A percentile compares a stretch with the other conserved stretches of the same genome.
Conservation (phyloP, 2,329 filamentous ascomycete species). For the Sclerotinia glacialis region DNA sequence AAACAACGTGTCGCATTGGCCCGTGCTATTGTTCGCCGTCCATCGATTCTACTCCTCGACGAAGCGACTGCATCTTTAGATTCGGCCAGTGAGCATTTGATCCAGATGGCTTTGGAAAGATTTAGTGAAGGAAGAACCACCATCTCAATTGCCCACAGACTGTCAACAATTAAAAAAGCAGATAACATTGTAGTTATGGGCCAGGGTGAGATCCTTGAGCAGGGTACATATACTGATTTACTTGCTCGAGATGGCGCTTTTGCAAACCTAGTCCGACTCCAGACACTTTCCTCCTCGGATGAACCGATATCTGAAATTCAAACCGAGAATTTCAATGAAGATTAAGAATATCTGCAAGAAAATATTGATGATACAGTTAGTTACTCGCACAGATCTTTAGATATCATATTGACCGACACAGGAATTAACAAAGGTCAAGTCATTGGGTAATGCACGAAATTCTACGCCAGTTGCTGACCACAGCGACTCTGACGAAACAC, state of each 20-base stretch:
- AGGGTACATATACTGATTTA: conserved; percentile 68
- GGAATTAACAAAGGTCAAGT: conserved; percentile 8
- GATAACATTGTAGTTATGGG: conserved; percentile 81
- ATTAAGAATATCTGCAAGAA: conserved; percentile 11
- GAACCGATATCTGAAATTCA: conserved; percentile 4
- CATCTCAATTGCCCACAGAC: conserved; percentile 86
- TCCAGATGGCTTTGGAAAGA: conserved; percentile 79
- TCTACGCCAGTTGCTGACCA: not conserved
- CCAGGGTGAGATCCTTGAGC: conserved; percentile 71
- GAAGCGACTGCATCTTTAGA: conserved; percentile 67
- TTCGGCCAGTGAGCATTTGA: conserved; percentile 85
- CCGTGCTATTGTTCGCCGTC: conserved; percentile 51
- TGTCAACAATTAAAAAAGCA: conserved; percentile 87
- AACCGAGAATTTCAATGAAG: not conserved
- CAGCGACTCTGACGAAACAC: not conserved
- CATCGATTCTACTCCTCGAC: conserved; percentile 57
- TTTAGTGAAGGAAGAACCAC: conserved; percentile 81
- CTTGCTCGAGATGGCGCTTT: conserved; percentile 55
- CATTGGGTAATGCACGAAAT: not conserved
- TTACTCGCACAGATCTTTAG: not conserved
- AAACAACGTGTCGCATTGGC: conserved; percentile 56
- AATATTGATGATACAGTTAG: not conserved
- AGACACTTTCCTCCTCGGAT: conserved; percentile 9
- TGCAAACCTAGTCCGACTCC: conserved; percentile 26
- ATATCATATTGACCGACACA: not conserved